Conservation (phyloP, 345 rosid species). For the Eucalyptus marginata region DNA sequence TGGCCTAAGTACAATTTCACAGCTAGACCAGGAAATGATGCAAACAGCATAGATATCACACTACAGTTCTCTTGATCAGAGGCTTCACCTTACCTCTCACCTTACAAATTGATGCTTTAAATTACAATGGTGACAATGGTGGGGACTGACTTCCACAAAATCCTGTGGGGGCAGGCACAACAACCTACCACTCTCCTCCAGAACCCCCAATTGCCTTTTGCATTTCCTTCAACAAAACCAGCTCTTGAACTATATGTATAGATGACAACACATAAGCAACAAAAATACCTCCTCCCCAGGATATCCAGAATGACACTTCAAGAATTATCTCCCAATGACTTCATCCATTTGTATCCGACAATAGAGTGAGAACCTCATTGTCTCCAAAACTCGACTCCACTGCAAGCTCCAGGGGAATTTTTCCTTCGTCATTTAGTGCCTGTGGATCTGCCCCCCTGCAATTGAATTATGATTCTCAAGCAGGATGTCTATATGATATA, state of each 20-base stretch:
- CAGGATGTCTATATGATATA: background rate
- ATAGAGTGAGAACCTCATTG: constrained; percentile 45
- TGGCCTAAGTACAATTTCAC: background rate
- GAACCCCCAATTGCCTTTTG: constrained; percentile 1
- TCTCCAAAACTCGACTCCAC: constrained; percentile 45
- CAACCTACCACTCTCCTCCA: constrained; percentile 21
- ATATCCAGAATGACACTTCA: background rate
- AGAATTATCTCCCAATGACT: background rate
- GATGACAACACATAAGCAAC: constrained; percentile 13
- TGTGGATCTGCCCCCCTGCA: constrained; percentile 87
- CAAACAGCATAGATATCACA: constrained; percentile 4
- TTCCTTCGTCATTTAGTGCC: constrained; percentile 51
- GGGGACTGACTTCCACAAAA: constrained; percentile 9
- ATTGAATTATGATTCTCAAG: background rate
- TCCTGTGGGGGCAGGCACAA: constrained; percentile 21
- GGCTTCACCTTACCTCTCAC: constrained; percentile 9
- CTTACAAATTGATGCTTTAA: background rate
- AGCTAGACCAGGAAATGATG: background rate
- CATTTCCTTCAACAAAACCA: constrained; percentile 1
- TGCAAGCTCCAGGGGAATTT: constrained; percentile 53
- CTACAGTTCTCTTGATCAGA: background rate
- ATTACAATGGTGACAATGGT: background rate
- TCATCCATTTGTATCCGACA: constrained; percentile 57
- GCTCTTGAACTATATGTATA: background rate
- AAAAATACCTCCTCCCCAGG: background rate